A percentile compares a stretch with the other conserved stretches of the same genome.
phyloP scores from a whole-genome alignment of 805 yeast genomes.

The Saccharomyces jurei region DNA sequence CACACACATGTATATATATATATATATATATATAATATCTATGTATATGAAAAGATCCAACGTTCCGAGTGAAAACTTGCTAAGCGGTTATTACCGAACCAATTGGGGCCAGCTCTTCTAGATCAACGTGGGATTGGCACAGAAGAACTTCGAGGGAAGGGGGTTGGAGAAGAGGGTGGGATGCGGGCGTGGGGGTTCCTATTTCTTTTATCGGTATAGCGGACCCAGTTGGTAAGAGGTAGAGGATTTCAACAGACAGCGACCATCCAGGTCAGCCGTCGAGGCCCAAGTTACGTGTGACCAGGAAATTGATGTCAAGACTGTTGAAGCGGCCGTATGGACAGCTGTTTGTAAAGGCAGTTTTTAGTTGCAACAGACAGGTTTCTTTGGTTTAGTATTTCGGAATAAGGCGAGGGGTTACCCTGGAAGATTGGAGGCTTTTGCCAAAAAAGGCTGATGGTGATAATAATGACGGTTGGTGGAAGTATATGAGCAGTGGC shows the following conservation, averaged over 20 bases:
- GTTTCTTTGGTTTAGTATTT: background rate
- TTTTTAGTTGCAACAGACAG: background rate
- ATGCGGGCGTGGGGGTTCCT: background rate
- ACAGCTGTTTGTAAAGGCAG: background rate
- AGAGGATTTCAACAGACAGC: background rate
- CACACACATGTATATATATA: background rate
- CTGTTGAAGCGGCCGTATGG: background rate
- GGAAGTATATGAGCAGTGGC: background rate
- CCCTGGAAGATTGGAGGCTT: background rate
- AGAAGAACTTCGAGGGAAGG: background rate
- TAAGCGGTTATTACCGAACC: background rate
- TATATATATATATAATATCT: background rate
- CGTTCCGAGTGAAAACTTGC: background rate
- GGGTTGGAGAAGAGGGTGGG: background rate
- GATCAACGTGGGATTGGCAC: background rate
- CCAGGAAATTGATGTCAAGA: background rate
- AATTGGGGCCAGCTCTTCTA: background rate
- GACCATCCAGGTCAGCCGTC: background rate
- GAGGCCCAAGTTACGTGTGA: background rate
- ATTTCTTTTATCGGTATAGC: background rate
- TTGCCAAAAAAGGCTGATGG: background rate
- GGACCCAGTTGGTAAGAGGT: background rate
- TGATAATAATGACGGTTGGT: background rate
- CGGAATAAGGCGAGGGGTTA: background rate
- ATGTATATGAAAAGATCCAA: background rate